Evolutionary conservation across 148 eudicot species (phyloP).

Genomic region (Vaccinium darrowii): DNA sequence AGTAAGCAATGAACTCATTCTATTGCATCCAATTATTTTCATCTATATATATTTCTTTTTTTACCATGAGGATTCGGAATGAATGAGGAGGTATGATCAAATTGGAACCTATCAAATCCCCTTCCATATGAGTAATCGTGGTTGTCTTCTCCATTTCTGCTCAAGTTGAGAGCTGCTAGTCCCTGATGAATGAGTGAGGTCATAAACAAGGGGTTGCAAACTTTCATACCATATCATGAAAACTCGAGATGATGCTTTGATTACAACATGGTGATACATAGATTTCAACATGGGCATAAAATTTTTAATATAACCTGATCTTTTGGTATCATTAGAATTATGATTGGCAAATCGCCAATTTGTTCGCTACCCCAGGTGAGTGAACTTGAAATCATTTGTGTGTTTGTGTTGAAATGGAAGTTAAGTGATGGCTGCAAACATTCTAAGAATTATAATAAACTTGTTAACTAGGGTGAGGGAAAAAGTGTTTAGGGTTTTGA

Average conservation of each 20-base stretch:
- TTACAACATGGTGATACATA: neutral
- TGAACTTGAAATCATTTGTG: neutral
- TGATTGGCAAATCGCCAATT: neutral
- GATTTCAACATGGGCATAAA: neutral
- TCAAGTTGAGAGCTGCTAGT: neutral
- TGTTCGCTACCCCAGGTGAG: neutral
- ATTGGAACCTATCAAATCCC: neutral
- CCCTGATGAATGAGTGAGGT: neutral
- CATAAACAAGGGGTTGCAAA: neutral
- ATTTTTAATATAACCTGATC: neutral
- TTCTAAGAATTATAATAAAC: neutral
- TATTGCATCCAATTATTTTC: neutral
- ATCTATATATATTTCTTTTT: neutral
- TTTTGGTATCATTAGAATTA: neutral
- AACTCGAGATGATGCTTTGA: neutral
- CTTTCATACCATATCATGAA: neutral
- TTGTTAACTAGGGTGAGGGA: neutral
- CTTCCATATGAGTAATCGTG: neutral
- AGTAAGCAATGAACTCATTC: conserved; percentile 43
- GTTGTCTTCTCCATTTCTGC: neutral
- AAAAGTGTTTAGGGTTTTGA: neutral
- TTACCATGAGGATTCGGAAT: neutral
- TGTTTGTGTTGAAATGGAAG: neutral
- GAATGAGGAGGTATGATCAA: neutral
- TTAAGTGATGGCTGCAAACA: neutral